Percentiles rank a stretch among this genome's conserved stretches.
phyloP scores from a whole-genome alignment of 306 rosid species.

The Vicia villosa region DNA sequence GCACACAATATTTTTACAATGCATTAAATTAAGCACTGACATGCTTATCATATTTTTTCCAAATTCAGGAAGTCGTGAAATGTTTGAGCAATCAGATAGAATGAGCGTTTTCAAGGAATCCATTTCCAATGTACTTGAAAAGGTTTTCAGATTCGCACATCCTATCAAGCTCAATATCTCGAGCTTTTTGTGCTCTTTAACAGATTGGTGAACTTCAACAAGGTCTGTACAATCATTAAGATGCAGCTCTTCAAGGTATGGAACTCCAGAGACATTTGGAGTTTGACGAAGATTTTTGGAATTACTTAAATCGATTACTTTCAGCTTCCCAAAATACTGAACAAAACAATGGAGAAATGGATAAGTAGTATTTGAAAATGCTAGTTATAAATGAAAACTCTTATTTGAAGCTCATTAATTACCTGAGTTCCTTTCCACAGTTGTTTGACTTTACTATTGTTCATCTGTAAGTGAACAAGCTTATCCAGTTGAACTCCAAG shows the following conservation, averaged over 20 bases:
- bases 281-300: slow-evolving; percentile 17
- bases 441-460: background rate
- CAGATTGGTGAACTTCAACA: slow-evolving; percentile 16
- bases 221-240: slow-evolving; percentile 34
- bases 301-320: slow-evolving; percentile 29
- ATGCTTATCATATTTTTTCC: slow-evolving; percentile 19
- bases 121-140: slow-evolving; percentile 29
- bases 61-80: slow-evolving; percentile 28
- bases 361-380: background rate
- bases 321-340: slow-evolving; percentile 27
- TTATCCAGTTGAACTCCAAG: background rate
- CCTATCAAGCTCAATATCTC: slow-evolving; percentile 22
- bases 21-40: background rate
- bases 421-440: slow-evolving; percentile 26
- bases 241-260: slow-evolving; percentile 28
- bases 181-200: slow-evolving; percentile 24
- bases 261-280: slow-evolving; percentile 7
- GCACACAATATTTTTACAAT: slow-evolving; percentile 11
- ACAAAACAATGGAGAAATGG: background rate
- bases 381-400: background rate
- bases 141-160: background rate
- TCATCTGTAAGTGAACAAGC: slow-evolving; percentile 35
- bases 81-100: slow-evolving; percentile 25
- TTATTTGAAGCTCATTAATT: background rate
- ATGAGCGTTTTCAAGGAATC: slow-evolving; percentile 23